Evolutionary conservation across 768 basidiomycete species (phyloP).

Genomic region (Rhodotorula sphaerocarpa): DNA sequence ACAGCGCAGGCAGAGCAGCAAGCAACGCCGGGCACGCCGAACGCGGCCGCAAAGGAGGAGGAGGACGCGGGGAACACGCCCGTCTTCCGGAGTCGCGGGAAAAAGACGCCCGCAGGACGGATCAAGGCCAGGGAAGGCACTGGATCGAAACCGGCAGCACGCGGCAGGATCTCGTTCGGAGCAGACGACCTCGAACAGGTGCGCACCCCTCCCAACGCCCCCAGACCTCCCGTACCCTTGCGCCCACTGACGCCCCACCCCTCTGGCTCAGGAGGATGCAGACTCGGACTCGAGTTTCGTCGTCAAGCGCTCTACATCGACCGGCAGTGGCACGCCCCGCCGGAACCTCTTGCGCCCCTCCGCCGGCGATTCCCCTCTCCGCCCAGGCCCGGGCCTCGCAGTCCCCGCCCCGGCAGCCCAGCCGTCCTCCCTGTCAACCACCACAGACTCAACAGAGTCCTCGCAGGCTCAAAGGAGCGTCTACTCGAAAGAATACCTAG

Average conservation of each 20-base stretch:
- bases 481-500: conserved; percentile 45
- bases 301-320: conserved; percentile 23
- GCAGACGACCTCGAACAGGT: neutral
- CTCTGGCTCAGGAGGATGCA: conserved; percentile 16
- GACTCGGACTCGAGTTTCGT: neutral
- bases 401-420: too few species aligned
- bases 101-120: conserved; percentile 25
- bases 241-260: too few species aligned
- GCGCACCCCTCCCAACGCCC: too few species aligned
- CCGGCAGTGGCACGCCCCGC: conserved; percentile 1
- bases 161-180: too few species aligned
- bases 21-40: too few species aligned
- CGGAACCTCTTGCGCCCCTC: conserved; percentile 15
- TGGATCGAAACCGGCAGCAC: too few species aligned
- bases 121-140: conserved; percentile 20
- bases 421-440: too few species aligned
- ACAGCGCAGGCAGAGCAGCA: too few species aligned
- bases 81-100: conserved; percentile 19
- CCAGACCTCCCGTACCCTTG: too few species aligned
- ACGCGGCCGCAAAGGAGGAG: too few species aligned
- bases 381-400: too few species aligned
- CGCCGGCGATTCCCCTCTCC: neutral
- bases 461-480: neutral
- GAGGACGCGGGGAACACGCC: conserved; percentile 23
- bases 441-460: too few species aligned